Conservation (phyloP, 148 eudicot species). For the Persicaria tinctoria region DNA sequence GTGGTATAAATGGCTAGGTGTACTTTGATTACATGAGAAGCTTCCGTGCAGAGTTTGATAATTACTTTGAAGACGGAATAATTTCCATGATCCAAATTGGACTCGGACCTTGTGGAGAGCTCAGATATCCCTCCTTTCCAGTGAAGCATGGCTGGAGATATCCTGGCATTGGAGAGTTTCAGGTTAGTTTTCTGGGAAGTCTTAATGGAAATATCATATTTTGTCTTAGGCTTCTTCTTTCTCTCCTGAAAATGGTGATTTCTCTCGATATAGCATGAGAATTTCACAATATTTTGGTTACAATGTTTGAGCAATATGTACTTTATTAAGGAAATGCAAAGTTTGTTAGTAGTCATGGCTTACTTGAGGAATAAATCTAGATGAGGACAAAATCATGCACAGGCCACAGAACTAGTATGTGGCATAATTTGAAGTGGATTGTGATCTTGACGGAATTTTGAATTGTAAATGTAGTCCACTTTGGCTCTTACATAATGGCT, state of each 20-base stretch:
- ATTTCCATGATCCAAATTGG: constrained; percentile 81
- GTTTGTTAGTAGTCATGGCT: neutral
- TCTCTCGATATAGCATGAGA: neutral
- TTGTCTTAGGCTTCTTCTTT: constrained; percentile 4
- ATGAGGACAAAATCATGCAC: neutral
- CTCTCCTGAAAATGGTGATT: neutral
- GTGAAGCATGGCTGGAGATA: constrained; percentile 97
- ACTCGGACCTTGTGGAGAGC: constrained; percentile 92
- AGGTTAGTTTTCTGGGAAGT: constrained; percentile 39
- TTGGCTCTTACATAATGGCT: neutral
- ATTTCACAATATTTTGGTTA: constrained; percentile 17
- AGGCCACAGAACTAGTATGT: neutral
- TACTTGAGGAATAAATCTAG: neutral
- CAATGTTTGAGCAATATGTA: constrained; percentile 63
- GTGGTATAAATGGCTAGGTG: constrained; percentile 38
- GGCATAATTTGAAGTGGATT: neutral
- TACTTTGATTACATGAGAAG: constrained; percentile 98
- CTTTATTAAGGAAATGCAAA: neutral
- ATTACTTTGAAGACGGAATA: constrained; percentile 58
- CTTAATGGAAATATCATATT: neutral
- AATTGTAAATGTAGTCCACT: neutral
- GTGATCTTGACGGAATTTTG: neutral
- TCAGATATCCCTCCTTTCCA: constrained; percentile 81
- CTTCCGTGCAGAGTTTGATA: constrained; percentile 77
- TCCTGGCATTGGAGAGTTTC: constrained; percentile 95